phyloP scores from a whole-genome alignment of 1,284 basidiomycete genomes.

The Kalmanozyma brasiliensis region DNA sequence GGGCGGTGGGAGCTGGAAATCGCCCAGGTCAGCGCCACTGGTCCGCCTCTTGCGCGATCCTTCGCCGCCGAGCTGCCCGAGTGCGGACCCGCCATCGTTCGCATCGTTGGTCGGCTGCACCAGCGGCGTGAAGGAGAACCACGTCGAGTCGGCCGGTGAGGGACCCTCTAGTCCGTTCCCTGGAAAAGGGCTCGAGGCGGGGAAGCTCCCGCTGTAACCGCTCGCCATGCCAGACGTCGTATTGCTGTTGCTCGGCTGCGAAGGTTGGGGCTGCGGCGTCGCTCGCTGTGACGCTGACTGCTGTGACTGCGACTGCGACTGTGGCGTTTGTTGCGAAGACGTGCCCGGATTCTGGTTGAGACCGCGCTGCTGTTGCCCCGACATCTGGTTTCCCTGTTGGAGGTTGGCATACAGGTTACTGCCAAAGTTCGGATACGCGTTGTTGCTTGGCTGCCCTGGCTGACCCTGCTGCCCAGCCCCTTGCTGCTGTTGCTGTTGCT shows the following conservation, averaged over 20 bases:
- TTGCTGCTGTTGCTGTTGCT: constrained; percentile 24
- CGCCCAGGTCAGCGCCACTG: constrained; percentile 22
- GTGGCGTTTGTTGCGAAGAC: constrained; percentile 15
- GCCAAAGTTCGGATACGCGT: constrained; percentile 15
- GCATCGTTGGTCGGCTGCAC: constrained; percentile 33
- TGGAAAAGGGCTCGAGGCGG: constrained; percentile 30
- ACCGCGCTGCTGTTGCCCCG: constrained; percentile 25
- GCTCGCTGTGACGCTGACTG: constrained; percentile 15
- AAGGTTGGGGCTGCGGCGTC: constrained; percentile 6
- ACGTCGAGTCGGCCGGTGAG: constrained; percentile 54
- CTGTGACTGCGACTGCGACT: constrained; percentile 1
- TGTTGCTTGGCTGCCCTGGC: constrained; percentile 17
- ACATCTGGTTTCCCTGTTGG: constrained; percentile 23
- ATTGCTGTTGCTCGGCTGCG: constrained; percentile 9
- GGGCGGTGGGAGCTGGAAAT: constrained; percentile 52
- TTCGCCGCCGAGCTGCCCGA: constrained; percentile 49
- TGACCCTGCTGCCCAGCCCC: constrained; percentile 12
- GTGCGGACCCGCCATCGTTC: constrained; percentile 19
- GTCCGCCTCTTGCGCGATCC: constrained; percentile 47
- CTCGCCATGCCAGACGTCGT: constrained; percentile 14
- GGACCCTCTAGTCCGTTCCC: constrained; percentile 41
- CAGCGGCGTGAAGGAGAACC: constrained; percentile 53
- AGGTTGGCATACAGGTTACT: constrained; percentile 16
- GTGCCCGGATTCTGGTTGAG: constrained; percentile 14
- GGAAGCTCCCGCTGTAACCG: constrained; percentile 6